These are phyloP conservation scores for Botryotinia narcissicola DNA, from an alignment of 2,329 filamentous ascomycete species.

Conservation along the genomic window DNA sequence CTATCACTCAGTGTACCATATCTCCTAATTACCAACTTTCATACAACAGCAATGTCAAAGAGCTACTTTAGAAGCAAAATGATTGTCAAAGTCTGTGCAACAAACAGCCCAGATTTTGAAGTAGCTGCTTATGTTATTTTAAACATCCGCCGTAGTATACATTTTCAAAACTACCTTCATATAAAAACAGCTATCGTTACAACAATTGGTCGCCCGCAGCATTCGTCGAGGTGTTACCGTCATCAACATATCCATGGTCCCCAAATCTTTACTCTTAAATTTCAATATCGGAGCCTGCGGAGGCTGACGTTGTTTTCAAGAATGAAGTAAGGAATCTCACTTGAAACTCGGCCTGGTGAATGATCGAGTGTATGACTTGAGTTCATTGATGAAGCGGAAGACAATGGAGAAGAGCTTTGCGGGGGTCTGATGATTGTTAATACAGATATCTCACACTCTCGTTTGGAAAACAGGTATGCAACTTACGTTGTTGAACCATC, in stretches of 20 bases:
- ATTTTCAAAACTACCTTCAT: not conserved
- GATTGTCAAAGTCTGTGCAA: not conserved
- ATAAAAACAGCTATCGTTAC: not conserved
- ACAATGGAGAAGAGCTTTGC: not conserved
- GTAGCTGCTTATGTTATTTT: not conserved
- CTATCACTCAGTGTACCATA: not conserved
- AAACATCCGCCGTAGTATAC: not conserved
- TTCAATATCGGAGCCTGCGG: not conserved
- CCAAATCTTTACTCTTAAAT: not conserved
- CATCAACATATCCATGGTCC: not conserved
- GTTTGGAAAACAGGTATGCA: not conserved
- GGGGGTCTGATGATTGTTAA: conserved; percentile 5
- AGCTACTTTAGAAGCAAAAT: not conserved
- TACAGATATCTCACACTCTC: too few relatives aligned
- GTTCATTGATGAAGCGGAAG: not conserved
- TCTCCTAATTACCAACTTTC: not conserved
- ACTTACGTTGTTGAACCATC: conserved; percentile 5
- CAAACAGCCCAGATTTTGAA: not conserved
- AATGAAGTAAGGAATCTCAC: not conserved
- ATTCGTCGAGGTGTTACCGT: not conserved
- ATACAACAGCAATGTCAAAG: not conserved
- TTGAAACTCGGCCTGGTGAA: not conserved
- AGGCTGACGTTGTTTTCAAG: not conserved
- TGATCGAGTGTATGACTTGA: not conserved
- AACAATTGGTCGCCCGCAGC: not conserved